Base-by-base conservation (phyloP, 1,284 basidiomycete genomes). In the Boletus mariae region DNA sequence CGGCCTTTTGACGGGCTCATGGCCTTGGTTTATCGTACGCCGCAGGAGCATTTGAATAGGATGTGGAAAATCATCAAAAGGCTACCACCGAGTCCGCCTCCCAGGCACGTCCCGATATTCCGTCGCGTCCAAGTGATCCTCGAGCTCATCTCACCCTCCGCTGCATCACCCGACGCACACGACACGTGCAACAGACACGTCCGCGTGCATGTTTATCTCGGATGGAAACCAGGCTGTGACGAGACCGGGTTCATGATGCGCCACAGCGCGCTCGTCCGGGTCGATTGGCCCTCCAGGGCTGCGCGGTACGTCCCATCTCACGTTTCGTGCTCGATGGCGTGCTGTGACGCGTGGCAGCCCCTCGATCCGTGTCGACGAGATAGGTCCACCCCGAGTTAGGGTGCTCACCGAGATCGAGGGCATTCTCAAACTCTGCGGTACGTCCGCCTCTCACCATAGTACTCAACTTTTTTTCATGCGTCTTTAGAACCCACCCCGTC, bases 191-290 rank as follows among this genome's bases (percentile, higher is more conserved):
- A 23, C 46, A 70, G 68, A 54, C 66, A 71, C 41, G 56, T 71
- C 44, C 66, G 69, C 31, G 66, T 67, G 11, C 68, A 69, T 23
- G 40, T 71, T 20, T 68, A 67, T 42, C 42, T 64, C 13, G 64
- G 57, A 3, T 68, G 67, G 66, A 32, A 45, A 3, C 57, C 57
- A 0, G 67, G 66, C 12, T 60, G 56, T 1, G 66, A 68, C 42
- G 66, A 70, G 17, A 63, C 56, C 26, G 64, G 68, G 31, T 68
- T 67, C 35, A 46, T 67, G 7, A 17, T 17, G 17, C 17, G 17
- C 17, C 17, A 17, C 17, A 17, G 61, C 32, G 63, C 65, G 35
- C 56, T 68, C 15, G 62, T 69, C 4, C 17, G 17, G 17, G 17
- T 17, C 17, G 17, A 17, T 17, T 17, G 17, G 61, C 47, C 2